Evolutionary conservation across 2,329 filamentous ascomycete species (phyloP).

Genomic region (Claviceps spartinae): DNA sequence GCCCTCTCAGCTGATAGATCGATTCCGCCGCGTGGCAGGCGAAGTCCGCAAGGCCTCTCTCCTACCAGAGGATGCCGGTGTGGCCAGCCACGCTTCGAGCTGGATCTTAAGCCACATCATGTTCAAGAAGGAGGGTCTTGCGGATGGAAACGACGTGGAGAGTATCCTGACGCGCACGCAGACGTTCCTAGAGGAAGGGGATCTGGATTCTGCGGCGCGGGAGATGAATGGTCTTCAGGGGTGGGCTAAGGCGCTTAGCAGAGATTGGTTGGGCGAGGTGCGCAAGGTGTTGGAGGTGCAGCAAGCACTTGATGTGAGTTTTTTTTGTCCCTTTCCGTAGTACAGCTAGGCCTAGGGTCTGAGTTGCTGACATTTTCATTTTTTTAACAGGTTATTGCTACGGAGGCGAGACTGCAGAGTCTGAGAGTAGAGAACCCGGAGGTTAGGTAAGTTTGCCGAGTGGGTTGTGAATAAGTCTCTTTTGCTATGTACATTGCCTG

Average conservation of each 20-base stretch:
- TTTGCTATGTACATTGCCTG: slow-evolving; percentile 24
- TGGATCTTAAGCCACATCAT: slow-evolving; percentile 83
- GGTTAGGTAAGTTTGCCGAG: not conserved
- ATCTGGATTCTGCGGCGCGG: slow-evolving; percentile 77
- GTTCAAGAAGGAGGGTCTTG: slow-evolving; percentile 85
- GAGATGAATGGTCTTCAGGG: slow-evolving; percentile 90
- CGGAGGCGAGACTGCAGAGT: slow-evolving; percentile 80
- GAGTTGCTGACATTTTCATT: slow-evolving; percentile 7
- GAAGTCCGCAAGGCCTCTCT: slow-evolving; percentile 93
- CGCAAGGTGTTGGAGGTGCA: slow-evolving; percentile 87
- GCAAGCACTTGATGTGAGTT: slow-evolving; percentile 85
- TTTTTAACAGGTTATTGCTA: slow-evolving; percentile 60
- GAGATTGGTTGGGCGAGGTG: slow-evolving; percentile 86
- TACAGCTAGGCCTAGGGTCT: no score
- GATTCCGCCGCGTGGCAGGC: slow-evolving; percentile 81
- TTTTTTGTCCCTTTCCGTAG: no score
- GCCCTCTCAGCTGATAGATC: slow-evolving; percentile 75
- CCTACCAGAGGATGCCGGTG: slow-evolving; percentile 82
- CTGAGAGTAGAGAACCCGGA: slow-evolving; percentile 51
- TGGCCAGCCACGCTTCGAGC: slow-evolving; percentile 86
- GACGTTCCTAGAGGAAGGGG: slow-evolving; percentile 80
- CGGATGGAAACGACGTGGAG: slow-evolving; percentile 80
- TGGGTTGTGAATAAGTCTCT: slow-evolving; percentile 26
- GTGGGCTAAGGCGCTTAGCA: slow-evolving; percentile 90
- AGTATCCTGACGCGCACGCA: slow-evolving; percentile 84